Conservation (phyloP, 2,329 filamentous ascomycete genomes). For the Calonectria montana region DNA sequence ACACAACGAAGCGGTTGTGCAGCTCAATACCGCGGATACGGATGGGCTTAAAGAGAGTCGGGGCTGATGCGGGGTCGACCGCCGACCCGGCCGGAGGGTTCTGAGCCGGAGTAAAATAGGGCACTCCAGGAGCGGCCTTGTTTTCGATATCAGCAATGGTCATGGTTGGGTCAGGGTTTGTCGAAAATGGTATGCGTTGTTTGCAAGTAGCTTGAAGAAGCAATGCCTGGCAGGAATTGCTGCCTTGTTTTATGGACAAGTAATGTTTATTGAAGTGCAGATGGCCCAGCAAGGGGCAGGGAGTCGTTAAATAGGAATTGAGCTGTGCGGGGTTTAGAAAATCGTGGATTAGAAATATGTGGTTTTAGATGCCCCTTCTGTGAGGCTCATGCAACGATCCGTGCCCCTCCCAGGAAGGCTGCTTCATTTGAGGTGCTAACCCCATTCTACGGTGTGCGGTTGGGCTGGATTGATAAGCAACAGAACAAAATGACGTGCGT, state of each 20-base stretch:
- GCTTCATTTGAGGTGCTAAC: not conserved
- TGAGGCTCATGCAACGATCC: not conserved
- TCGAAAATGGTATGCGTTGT: not conserved
- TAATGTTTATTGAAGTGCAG: not conserved
- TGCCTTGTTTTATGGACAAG: not conserved
- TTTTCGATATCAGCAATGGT: slow-evolving; percentile 40
- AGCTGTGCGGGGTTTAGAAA: not conserved
- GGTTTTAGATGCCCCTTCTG: not conserved
- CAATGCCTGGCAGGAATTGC: not conserved
- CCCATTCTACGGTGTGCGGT: not conserved
- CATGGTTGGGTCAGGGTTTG: slow-evolving; percentile 24
- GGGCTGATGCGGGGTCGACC: slow-evolving; percentile 52
- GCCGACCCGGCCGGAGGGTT: slow-evolving; percentile 62
- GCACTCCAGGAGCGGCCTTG: slow-evolving; percentile 56
- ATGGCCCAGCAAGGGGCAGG: not conserved
- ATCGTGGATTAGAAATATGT: not conserved
- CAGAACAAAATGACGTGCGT: slow-evolving; percentile 15
- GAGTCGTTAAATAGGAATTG: not conserved
- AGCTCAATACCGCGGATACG: slow-evolving; percentile 64
- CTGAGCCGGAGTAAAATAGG: slow-evolving; percentile 68
- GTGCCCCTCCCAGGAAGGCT: not conserved
- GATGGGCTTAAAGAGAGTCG: slow-evolving; percentile 68
- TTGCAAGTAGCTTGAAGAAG: not conserved
- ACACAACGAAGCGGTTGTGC: slow-evolving; percentile 67
- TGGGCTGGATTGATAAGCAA: slow-evolving; percentile 19